Evolutionary conservation across 2,329 filamentous ascomycete species (phyloP).

Genomic region (Orbilia quercus): DNA sequence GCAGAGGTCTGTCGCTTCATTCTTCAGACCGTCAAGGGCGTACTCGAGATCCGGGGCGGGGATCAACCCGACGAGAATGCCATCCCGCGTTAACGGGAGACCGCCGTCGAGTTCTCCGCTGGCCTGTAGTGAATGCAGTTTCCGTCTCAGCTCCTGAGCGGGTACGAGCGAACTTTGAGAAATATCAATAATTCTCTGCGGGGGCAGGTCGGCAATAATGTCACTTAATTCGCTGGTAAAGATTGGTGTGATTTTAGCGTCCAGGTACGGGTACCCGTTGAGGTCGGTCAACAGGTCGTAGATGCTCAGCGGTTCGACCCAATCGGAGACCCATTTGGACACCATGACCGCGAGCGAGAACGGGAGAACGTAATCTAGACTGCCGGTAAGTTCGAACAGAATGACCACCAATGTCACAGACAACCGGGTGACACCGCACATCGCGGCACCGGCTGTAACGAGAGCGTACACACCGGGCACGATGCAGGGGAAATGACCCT

Average conservation of each 20-base stretch:
- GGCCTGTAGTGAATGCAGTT: conserved; percentile 82
- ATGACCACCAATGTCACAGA: conserved; percentile 96
- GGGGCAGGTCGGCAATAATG: conserved; percentile 80
- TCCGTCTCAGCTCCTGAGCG: conserved; percentile 78
- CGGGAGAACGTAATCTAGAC: conserved; percentile 91
- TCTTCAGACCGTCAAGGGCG: conserved; percentile 82
- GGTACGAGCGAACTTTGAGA: conserved; percentile 82
- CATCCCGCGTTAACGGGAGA: conserved; percentile 83
- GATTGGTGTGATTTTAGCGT: conserved; percentile 91
- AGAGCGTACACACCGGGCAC: conserved; percentile 97
- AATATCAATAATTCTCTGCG: conserved; percentile 87
- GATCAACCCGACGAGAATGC: conserved; percentile 86
- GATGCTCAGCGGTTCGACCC: conserved; percentile 91
- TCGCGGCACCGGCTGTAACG: conserved; percentile 86
- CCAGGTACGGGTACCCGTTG: conserved; percentile 97
- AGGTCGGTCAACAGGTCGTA: conserved; percentile 96
- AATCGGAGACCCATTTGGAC: conserved; percentile 98
- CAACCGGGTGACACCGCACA: conserved; percentile 95
- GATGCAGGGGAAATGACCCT: conserved; percentile 81
- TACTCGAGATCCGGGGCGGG: conserved; percentile 94
- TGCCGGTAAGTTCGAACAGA: conserved; percentile 93
- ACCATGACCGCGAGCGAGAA: conserved; percentile 93
- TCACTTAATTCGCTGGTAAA: conserved; percentile 90
- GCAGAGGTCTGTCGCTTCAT: conserved; percentile 79
- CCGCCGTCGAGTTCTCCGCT: conserved; percentile 92